These are phyloP conservation scores for Candida chilensis DNA, from an alignment of 805 yeast species.

Conservation along the genomic window DNA sequence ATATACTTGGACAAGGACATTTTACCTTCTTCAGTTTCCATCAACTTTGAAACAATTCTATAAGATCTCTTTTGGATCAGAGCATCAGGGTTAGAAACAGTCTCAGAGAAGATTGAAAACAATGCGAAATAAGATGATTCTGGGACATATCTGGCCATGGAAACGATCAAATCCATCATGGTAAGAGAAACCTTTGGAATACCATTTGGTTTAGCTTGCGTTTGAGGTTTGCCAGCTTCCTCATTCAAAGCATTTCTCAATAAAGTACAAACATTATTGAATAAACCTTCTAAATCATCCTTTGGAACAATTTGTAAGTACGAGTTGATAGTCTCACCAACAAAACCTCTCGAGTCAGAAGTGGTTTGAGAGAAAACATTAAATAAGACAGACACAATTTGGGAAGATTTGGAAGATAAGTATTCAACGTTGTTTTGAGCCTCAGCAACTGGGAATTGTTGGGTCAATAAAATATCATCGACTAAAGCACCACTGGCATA, in stretches of 20 bases:
- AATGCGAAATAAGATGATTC: slow-evolving; percentile 59
- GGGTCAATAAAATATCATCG: slow-evolving; percentile 48
- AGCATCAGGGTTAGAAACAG: slow-evolving; percentile 51
- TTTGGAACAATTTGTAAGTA: slow-evolving; percentile 63
- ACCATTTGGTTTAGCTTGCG: slow-evolving; percentile 17
- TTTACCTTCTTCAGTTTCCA: slow-evolving; percentile 61
- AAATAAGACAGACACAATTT: slow-evolving; percentile 78
- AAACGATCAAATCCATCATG: slow-evolving; percentile 84
- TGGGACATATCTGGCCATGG: slow-evolving; percentile 82
- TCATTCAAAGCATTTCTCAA: slow-evolving; percentile 68
- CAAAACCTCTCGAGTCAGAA: slow-evolving; percentile 75
- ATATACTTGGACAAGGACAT: slow-evolving; percentile 43
- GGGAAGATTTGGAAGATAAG: slow-evolving; percentile 57
- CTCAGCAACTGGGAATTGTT: slow-evolving; percentile 47
- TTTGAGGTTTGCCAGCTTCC: slow-evolving; percentile 24
- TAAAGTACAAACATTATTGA: slow-evolving; percentile 77
- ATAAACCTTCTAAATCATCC: slow-evolving; percentile 63
- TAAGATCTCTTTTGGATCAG: slow-evolving; percentile 85
- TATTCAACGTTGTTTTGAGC: slow-evolving; percentile 53
- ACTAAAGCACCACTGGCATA: slow-evolving; percentile 52
- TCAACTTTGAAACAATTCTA: slow-evolving; percentile 61
- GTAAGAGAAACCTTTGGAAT: slow-evolving; percentile 61
- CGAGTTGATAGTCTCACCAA: slow-evolving; percentile 79
- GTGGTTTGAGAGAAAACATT: slow-evolving; percentile 88
- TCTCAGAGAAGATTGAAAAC: slow-evolving; percentile 66